Evolutionary conservation across 1,139 yeast genomes (phyloP).

Genomic region (Kodamaea derodonti): DNA sequence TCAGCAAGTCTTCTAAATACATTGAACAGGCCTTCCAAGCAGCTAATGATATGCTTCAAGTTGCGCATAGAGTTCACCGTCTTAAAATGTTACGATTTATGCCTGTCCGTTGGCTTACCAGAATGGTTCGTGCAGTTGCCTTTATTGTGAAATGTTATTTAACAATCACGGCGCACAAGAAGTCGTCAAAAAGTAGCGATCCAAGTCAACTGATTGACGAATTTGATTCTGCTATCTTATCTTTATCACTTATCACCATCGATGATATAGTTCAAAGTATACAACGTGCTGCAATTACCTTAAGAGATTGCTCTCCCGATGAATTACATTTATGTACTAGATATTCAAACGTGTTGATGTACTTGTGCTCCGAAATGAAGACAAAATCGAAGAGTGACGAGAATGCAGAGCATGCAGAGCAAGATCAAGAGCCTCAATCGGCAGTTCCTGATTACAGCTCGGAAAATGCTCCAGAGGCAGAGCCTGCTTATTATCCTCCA

Average conservation of each 20-base stretch:
- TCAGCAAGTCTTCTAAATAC: constrained; percentile 69
- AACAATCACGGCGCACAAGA: constrained; percentile 53
- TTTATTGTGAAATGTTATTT: constrained; percentile 82
- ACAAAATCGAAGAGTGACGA: constrained; percentile 24
- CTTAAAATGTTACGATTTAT: constrained; percentile 64
- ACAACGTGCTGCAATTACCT: constrained; percentile 67
- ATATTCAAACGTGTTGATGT: constrained; percentile 77
- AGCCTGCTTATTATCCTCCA: neutral
- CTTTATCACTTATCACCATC: constrained; percentile 61
- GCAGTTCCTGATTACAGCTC: neutral
- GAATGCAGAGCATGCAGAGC: constrained; percentile 9
- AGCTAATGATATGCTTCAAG: constrained; percentile 74
- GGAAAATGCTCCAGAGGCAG: neutral
- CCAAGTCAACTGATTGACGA: constrained; percentile 16
- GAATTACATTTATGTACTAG: constrained; percentile 79
- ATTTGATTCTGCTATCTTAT: constrained; percentile 50
- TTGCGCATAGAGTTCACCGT: constrained; percentile 67
- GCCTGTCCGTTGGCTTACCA: constrained; percentile 88
- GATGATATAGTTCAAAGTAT: constrained; percentile 69
- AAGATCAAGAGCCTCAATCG: neutral
- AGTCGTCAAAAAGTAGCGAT: constrained; percentile 8
- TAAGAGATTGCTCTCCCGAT: constrained; percentile 85
- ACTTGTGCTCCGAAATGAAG: constrained; percentile 73
- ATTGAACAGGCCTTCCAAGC: constrained; percentile 81
- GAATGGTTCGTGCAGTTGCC: constrained; percentile 88